phyloP scores from a whole-genome alignment of 1,139 yeast genomes.

The Sugiyamaella japonica region DNA sequence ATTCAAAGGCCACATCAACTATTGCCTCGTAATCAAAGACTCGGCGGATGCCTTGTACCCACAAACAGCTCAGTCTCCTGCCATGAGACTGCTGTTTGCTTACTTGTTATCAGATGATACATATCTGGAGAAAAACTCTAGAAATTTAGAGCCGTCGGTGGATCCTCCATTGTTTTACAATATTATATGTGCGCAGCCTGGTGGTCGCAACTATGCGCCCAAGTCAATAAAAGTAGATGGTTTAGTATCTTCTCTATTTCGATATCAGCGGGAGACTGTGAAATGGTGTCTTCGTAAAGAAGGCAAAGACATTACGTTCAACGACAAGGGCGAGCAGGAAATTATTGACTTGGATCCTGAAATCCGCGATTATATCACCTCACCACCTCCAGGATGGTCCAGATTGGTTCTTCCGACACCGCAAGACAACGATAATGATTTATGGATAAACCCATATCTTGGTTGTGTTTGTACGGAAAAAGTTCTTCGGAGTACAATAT shows the following conservation, averaged over 20 bases:
- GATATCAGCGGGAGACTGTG: constrained; percentile 64
- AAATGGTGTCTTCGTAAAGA: constrained; percentile 66
- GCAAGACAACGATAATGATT: constrained; percentile 12
- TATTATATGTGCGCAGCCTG: constrained; percentile 23
- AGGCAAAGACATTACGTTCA: constrained; percentile 44
- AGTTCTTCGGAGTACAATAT: constrained; percentile 21
- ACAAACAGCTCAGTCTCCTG: constrained; percentile 17
- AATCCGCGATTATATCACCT: constrained; percentile 29
- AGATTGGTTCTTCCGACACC: constrained; percentile 7
- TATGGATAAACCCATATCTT: constrained; percentile 40
- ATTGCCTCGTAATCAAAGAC: constrained; percentile 21
- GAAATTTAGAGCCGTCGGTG: constrained; percentile 19
- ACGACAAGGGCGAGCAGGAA: constrained; percentile 27
- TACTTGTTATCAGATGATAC: constrained; percentile 19
- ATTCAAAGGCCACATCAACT: constrained; percentile 19
- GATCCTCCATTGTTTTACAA: constrained; percentile 25
- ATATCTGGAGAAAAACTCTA: constrained; percentile 15
- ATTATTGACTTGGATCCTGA: constrained; percentile 30
- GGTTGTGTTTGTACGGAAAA: constrained; percentile 31
- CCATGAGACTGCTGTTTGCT: constrained; percentile 19
- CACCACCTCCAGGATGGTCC: constrained; percentile 38
- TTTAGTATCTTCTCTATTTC: constrained; percentile 46
- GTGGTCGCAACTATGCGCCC: constrained; percentile 6
- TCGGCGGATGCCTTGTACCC: constrained; percentile 20
- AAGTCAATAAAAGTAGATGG: constrained; percentile 41